Evolutionary conservation across 768 basidiomycete genomes (phyloP).

Genomic region (Mycena galericulata): DNA sequence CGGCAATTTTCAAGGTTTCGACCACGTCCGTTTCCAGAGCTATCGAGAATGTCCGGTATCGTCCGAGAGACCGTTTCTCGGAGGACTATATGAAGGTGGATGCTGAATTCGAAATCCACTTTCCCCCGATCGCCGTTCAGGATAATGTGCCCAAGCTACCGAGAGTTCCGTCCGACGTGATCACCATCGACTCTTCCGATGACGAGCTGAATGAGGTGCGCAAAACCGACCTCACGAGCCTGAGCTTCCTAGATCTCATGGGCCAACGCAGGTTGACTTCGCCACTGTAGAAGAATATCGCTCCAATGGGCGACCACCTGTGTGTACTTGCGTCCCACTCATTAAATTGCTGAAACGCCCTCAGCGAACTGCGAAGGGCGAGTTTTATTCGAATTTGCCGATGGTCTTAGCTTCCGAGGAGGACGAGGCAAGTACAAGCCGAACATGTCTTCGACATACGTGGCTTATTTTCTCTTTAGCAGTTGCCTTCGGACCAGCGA

Average conservation of each 20-base stretch:
- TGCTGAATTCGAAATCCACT: neutral
- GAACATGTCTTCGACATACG: too few species aligned
- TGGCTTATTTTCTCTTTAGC: too few species aligned
- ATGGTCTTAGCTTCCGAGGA: neutral
- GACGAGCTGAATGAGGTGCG: too few species aligned
- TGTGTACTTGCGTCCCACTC: too few species aligned
- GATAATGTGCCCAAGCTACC: too few species aligned
- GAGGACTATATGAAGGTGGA: constrained; percentile 1
- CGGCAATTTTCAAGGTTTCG: constrained; percentile 1
- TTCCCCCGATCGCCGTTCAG: neutral
- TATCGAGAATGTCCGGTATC: neutral
- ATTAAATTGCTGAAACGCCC: too few species aligned
- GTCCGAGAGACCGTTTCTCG: neutral
- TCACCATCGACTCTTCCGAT: neutral
- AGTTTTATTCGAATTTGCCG: neutral
- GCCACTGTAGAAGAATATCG: too few species aligned
- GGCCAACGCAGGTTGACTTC: neutral
- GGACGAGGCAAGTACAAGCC: neutral
- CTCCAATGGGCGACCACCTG: too few species aligned
- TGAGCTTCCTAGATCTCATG: too few species aligned
- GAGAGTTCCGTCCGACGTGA: too few species aligned
- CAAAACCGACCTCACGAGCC: too few species aligned
- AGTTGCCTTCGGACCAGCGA: too few species aligned
- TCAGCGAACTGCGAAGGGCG: neutral
- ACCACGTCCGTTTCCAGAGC: neutral